Evolutionary conservation across 352 stramenopile species (phyloP).

Genomic region (Pythium inflatum): DNA sequence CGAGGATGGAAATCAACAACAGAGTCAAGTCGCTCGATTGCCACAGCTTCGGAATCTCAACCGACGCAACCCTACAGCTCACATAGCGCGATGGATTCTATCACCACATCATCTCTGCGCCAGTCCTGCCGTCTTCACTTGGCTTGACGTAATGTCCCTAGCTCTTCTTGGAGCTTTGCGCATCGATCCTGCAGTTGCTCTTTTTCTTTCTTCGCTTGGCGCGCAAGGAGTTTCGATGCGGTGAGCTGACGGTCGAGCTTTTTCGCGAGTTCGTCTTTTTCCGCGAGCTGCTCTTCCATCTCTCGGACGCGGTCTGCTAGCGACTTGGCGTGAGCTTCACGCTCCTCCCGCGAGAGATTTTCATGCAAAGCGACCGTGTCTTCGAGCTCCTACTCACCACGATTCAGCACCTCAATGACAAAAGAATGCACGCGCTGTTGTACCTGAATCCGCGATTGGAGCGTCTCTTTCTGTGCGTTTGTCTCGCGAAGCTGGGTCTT

Average conservation of each 20-base stretch:
- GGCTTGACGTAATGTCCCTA: background rate
- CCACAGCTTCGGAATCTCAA: too few species aligned
- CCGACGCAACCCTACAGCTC: too few species aligned
- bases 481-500: slow-evolving; percentile 24
- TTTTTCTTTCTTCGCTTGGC: slow-evolving; percentile 77
- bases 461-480: background rate
- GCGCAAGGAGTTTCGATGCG: slow-evolving; percentile 64
- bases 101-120: too few species aligned
- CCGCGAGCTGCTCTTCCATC: slow-evolving; percentile 43
- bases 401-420: too few species aligned
- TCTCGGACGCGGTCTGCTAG: slow-evolving; percentile 40
- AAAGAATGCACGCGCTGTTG: too few species aligned
- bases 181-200: slow-evolving; percentile 44
- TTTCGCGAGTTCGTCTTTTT: slow-evolving; percentile 54
- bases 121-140: too few species aligned
- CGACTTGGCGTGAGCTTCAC: slow-evolving; percentile 32
- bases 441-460: slow-evolving; percentile 30
- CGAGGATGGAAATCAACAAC: too few species aligned
- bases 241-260: slow-evolving; percentile 67
- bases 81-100: too few species aligned
- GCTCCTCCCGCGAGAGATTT: slow-evolving; percentile 43
- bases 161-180: slow-evolving; percentile 29
- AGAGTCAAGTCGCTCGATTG: too few species aligned
- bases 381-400: slow-evolving; percentile 63
- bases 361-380: slow-evolving; percentile 42